Conservation (phyloP, 257 asterid species). For the Anisodus tanguticus region DNA sequence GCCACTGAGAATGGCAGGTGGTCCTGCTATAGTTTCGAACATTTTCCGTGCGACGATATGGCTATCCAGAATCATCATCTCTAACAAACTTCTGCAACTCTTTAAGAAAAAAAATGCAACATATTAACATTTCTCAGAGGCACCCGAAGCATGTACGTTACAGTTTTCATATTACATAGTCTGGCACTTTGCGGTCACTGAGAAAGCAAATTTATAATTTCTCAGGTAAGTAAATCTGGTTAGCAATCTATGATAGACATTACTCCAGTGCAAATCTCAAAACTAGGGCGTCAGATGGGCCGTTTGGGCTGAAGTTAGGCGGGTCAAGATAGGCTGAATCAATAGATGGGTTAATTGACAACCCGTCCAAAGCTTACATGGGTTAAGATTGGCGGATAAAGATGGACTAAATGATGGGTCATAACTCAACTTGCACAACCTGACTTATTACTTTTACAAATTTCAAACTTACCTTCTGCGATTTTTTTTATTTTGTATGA, state of each 20-base stretch:
- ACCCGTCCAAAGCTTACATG: too few relatives aligned
- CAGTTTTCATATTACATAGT: background rate
- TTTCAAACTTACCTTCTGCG: too few relatives aligned
- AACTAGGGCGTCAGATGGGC: background rate
- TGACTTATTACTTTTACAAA: too few relatives aligned
- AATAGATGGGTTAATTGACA: too few relatives aligned
- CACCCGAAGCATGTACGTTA: background rate
- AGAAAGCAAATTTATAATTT: background rate
- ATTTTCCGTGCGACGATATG: conserved; percentile 59
- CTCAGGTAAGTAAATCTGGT: background rate
- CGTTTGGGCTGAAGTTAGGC: too few relatives aligned
- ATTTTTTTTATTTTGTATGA: too few relatives aligned
- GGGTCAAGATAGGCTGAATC: too few relatives aligned
- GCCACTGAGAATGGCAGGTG: conserved; percentile 63
- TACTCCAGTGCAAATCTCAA: background rate
- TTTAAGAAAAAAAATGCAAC: conserved; percentile 42
- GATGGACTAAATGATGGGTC: too few relatives aligned
- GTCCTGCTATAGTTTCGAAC: conserved; percentile 54
- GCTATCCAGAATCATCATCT: conserved; percentile 66
- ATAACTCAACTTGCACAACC: too few relatives aligned
- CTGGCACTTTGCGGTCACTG: background rate
- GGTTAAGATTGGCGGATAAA: too few relatives aligned
- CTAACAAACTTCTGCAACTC: conserved; percentile 78
- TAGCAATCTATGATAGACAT: background rate
- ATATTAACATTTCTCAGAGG: conserved; percentile 23